phyloP scores from a whole-genome alignment of 139 green algal species.

The Closterium sp. region DNA sequence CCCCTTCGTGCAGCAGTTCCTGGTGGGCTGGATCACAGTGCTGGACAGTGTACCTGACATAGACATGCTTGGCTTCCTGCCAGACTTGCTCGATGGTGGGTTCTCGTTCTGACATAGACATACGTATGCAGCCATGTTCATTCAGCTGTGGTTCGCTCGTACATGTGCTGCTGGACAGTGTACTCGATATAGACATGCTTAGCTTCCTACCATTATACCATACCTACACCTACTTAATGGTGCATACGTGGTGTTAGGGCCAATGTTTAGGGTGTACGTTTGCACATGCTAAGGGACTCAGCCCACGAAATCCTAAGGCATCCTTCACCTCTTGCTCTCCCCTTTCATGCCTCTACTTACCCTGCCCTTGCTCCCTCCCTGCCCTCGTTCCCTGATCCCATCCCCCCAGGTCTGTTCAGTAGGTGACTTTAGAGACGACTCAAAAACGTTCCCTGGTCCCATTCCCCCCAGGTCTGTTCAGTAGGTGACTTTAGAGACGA shows the following conservation, averaged over 20 bases:
- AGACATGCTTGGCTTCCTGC: conserved; percentile 83
- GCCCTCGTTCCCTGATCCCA: too few relatives aligned
- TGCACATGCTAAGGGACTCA: neutral
- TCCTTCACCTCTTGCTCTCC: neutral
- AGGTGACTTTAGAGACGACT: too few relatives aligned
- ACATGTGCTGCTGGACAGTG: conserved; percentile 67
- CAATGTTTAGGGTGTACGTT: too few relatives aligned
- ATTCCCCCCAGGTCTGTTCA: too few relatives aligned
- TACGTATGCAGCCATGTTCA: too few relatives aligned
- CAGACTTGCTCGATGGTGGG: conserved; percentile 77
- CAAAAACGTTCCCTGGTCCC: too few relatives aligned
- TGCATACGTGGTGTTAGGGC: too few relatives aligned
- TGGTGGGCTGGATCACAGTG: conserved; percentile 81
- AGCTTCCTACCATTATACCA: conserved; percentile 79
- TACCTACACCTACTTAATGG: conserved; percentile 82
- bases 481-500: too few relatives aligned
- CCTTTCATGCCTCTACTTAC: too few relatives aligned
- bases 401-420: neutral
- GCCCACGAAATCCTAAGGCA: neutral
- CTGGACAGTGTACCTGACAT: conserved; percentile 85
- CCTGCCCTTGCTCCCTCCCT: too few relatives aligned
- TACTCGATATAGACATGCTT: conserved; percentile 88
- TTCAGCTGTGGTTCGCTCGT: neutral
- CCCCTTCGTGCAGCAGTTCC: conserved; percentile 80
- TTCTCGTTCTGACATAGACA: too few relatives aligned